Evolutionary conservation across 2,329 filamentous ascomycete species (phyloP).

Genomic region (Knoxdaviesia capensis): DNA sequence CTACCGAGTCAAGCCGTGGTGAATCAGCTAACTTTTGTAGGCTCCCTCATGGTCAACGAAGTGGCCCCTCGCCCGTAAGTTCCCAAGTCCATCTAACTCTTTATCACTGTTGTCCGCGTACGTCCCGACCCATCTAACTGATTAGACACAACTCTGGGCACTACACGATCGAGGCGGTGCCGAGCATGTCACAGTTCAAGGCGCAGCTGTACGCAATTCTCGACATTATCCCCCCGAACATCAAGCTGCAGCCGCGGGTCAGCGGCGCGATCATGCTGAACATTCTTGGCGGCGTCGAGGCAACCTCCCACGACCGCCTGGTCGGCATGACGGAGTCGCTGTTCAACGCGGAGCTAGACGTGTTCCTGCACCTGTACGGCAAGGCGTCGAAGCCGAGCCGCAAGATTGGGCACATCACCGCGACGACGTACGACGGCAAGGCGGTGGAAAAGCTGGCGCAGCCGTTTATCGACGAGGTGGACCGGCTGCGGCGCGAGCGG

Average conservation of each 20-base stretch:
- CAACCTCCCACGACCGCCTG: conserved; percentile 38
- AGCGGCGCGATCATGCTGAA: conserved; percentile 59
- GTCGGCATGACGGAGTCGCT: conserved; percentile 23
- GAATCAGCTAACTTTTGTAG: conserved; percentile 10
- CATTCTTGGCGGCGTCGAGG: conserved; percentile 48
- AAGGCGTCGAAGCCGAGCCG: conserved; percentile 73
- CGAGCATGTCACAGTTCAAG: conserved; percentile 75
- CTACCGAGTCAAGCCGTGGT: conserved; percentile 2
- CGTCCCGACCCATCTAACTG: conserved; percentile 13
- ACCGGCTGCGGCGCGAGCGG: conserved; percentile 35
- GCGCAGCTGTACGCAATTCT: conserved; percentile 76
- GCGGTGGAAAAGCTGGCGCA: conserved; percentile 37
- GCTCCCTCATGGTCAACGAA: conserved; percentile 61
- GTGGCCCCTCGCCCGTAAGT: conserved; percentile 46
- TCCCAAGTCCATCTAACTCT: neutral
- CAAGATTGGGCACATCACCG: conserved; percentile 89
- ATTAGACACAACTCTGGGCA: conserved; percentile 70
- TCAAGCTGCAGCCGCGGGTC: conserved; percentile 35
- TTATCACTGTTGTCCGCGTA: no score
- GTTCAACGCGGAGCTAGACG: conserved; percentile 23
- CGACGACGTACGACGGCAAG: conserved; percentile 48
- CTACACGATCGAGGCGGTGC: conserved; percentile 83
- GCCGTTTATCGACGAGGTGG: conserved; percentile 46
- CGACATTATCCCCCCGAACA: conserved; percentile 34
- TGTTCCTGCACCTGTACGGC: conserved; percentile 70